Conservation (phyloP, 345 rosid species). For the Rhodamnia rubescens region DNA sequence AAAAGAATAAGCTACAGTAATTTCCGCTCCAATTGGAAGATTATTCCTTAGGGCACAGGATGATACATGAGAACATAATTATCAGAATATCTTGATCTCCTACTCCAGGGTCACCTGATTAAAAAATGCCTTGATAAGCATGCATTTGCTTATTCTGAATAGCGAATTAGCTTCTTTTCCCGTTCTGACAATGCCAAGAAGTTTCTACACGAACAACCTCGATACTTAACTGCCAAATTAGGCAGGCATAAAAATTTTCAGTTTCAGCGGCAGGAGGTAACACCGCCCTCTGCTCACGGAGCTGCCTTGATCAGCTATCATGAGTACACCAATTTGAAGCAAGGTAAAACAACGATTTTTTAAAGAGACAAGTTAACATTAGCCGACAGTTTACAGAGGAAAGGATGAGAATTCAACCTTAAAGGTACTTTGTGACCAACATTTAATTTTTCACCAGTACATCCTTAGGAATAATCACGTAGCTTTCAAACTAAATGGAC, state of each 20-base stretch:
- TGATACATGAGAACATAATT: not conserved
- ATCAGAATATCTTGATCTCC: not conserved
- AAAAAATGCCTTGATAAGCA: not conserved
- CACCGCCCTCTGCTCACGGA: not conserved
- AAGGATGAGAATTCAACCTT: not conserved
- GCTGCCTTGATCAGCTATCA: not conserved
- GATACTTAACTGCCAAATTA: not conserved
- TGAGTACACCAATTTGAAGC: not conserved
- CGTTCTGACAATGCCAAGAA: not conserved
- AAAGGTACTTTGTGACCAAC: not conserved
- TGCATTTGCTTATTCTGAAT: not conserved
- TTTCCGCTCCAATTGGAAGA: too few relatives aligned
- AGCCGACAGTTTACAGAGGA: not conserved
- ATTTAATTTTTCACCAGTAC: slow-evolving; percentile 2
- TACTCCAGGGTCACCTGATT: not conserved
- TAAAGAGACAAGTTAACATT: not conserved
- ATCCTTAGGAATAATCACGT: not conserved
- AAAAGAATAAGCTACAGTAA: not conserved
- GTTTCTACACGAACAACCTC: not conserved
- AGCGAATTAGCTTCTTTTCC: not conserved
- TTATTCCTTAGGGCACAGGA: too few relatives aligned
- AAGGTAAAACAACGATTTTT: not conserved
- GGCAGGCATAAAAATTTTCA: not conserved
- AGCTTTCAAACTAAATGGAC: not conserved
- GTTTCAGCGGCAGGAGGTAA: not conserved